phyloP scores from a whole-genome alignment of 169 alveolate species.

The Prorocentrum cordatum region DNA sequence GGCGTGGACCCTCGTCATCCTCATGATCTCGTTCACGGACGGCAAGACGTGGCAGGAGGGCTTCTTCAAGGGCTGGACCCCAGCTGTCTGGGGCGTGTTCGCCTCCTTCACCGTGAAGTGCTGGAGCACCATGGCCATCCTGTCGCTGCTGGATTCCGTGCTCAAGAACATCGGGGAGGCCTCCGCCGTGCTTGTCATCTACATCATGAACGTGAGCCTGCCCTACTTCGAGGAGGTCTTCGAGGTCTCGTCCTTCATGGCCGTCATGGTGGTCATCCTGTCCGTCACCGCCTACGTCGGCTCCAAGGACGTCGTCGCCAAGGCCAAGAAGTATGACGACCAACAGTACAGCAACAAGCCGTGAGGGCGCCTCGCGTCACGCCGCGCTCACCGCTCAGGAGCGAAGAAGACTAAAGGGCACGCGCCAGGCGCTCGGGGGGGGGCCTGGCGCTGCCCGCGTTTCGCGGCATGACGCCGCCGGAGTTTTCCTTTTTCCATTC shows the following conservation, averaged over 20 bases:
- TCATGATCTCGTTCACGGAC: constrained; percentile 18
- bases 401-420: too few species aligned
- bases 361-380: too few species aligned
- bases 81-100: constrained; percentile 12
- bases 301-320: constrained; percentile 29
- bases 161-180: constrained; percentile 69
- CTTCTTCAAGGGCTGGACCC: constrained; percentile 64
- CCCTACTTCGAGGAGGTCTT: too few species aligned
- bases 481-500: too few species aligned
- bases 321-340: constrained; percentile 25
- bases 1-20: background rate
- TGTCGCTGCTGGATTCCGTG: constrained; percentile 49
- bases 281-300: constrained; percentile 63
- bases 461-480: too few species aligned
- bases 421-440: too few species aligned
- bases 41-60: constrained; percentile 65
- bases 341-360: background rate
- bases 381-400: too few species aligned
- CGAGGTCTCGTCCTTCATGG: constrained; percentile 46
- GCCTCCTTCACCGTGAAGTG: constrained; percentile 57
- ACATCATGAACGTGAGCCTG: too few species aligned
- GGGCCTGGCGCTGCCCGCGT: too few species aligned
- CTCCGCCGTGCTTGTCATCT: constrained; percentile 51
- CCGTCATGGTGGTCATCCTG: constrained; percentile 56
- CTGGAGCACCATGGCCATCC: constrained; percentile 4